Evolutionary conservation across 2,329 filamentous ascomycete species (phyloP), one percentile per base, ranked within the genome.

Genomic region (Curvularia hawaiiensis): DNA sequence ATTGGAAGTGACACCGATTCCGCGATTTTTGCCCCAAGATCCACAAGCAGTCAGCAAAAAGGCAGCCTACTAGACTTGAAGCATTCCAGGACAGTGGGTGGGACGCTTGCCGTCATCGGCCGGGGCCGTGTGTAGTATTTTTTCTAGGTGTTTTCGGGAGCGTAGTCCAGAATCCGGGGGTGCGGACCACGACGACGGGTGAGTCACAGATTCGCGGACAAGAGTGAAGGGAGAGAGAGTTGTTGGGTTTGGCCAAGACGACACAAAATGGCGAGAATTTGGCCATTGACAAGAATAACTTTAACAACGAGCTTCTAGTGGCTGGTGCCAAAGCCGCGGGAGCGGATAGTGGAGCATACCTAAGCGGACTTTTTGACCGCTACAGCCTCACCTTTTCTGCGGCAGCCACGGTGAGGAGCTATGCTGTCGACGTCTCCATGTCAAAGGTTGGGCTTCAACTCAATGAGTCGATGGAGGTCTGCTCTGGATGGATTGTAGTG

Each of bases 351-450:
- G 68, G 66, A 61, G 61, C 61, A 57, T 35, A n/a, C 12, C 3
- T 49, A 40, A 28, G 61, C 64, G 62, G 60, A 59, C 57, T 67
- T 71, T 71, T 66, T 67, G 63, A 71, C 64, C 60, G 64, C 67
- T 66, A 63, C 65, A 65, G 71, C 69, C 70, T 73, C 69, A 70
- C 61, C 24, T 61, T 68, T 72, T 56, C 60, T 31, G 56, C 26
- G 7, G 50, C 61, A 67, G 64, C 66, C 65, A 69, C 62, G 63
- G 56, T 57, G 35, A 18, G n/a, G 35, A 1, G 33, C 16, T 3
- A 38, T 16, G 33, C 12, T 35, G 33, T 16, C 33, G 7, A 18
- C 8, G 16, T 38, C 12, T 38, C 16, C 16, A 38, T 38, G 35
- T 16, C n/a, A 9, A 48, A 35, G 26, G 61, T 73, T 72, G 71